Evolutionary conservation across 495 filamentous ascomycete species (phyloP), one percentile per base, ranked within the genome.

Genomic region (Lineolata rhizophorae): DNA sequence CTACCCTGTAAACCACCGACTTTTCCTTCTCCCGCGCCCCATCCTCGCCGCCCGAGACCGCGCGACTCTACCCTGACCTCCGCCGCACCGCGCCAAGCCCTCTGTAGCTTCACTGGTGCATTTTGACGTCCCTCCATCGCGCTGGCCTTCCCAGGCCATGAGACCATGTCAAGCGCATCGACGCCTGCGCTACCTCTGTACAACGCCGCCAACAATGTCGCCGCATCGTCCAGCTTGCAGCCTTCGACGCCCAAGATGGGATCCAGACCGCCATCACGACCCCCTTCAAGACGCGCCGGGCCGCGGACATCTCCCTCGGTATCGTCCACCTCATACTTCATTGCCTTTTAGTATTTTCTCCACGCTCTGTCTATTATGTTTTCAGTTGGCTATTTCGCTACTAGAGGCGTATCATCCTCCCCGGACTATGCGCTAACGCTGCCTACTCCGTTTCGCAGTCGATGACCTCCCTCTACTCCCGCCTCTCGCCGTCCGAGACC

Each of bases 401-500:
- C n/a, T n/a, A n/a, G n/a, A n/a, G n/a, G n/a, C n/a, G n/a, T n/a
- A n/a, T n/a, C n/a, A n/a, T n/a, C n/a, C n/a, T n/a, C n/a, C n/a
- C n/a, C n/a, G n/a, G n/a, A n/a, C n/a, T n/a, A n/a, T n/a, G n/a
- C n/a, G n/a, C n/a, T n/a, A n/a, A n/a, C n/a, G n/a, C n/a, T n/a
- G n/a, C n/a, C n/a, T n/a, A n/a, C n/a, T n/a, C n/a, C n/a, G n/a
- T n/a, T n/a, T n/a, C n/a, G n/a, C n/a, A n/a, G n/a, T n/a, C n/a
- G n/a, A n/a, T n/a, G n/a, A n/a, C n/a, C n/a, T 65, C 71, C 18
- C 56, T 53, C 25, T 72, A 66, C 40, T 65, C 71, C 27, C 52
- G 62, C 30, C 62, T 92, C 39, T 68, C 70, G 16, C 61, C 74
- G 18, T 58, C 70, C 44, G 77, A 94, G 50, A 76, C 79, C 16